Base-by-base conservation (phyloP, 805 yeast species). In the Starmerella apicola region DNA sequence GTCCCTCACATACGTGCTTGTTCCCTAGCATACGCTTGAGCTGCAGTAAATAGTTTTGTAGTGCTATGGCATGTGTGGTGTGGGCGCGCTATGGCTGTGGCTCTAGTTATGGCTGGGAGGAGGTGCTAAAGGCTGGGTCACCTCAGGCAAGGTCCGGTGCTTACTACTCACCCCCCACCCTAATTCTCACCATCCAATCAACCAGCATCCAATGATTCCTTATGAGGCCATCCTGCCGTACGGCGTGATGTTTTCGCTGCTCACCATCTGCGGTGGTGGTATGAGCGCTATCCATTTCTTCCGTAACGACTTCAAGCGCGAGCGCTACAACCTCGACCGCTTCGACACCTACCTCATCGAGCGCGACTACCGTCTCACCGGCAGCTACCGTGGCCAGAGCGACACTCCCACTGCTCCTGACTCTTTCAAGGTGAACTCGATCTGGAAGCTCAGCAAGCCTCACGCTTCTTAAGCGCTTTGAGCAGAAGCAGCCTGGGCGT, bases 311-410 rank as follows among this genome's bases (percentile, higher is more conserved):
- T 65, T 68, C 57, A 66, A 71, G 52, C 71, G 71, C 52, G 74
- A 72, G 47, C 65, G 78, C 42, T 68, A 60, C 50, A 62, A 64
- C 50, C 56, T 73, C 27, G 78, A 73, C 56, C 66, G 66, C 49
- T 73, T 73, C 68, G 78, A 73, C 51, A 53, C 60, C 38, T 43
- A 45, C 27, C 58, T 64, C 69, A 74, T 81, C 62, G 78, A 78
- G 48, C 69, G 94, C 54, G 94, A 82, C 59, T 66, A 70, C 55
- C 67, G 88, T 49, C 64, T 82, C 53, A 82, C 94, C 9, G 94
- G 94, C 20, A 66, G 68, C 31, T 67, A 63, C 53, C 68, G 94
- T 55, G 86, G 77, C 28, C 88, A 81, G 57, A 58, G 68, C 36
- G 75, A 73, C 47, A 70, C 66, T 32, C 71, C 85, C 5, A 62